phyloP scores from a whole-genome alignment of 495 filamentous ascomycete species.

The Polyplosphaeria fusca region DNA sequence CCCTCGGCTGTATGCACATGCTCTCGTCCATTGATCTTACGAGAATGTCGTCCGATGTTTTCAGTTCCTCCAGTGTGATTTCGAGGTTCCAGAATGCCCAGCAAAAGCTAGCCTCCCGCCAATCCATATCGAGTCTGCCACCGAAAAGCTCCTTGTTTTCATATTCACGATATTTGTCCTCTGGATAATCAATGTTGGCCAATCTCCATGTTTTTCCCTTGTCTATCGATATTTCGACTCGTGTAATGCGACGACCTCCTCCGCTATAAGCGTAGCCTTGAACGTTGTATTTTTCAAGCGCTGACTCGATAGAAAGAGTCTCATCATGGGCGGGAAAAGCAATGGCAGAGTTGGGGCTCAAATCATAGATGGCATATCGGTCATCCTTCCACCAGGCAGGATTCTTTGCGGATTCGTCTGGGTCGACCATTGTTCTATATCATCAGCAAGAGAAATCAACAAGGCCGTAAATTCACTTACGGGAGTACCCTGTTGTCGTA shows the following conservation, averaged over 20 bases:
- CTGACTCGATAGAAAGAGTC: constrained; percentile 52
- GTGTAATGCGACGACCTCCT: constrained; percentile 78
- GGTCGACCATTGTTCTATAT: constrained; percentile 68
- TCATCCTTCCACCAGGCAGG: constrained; percentile 86
- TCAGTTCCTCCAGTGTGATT: constrained; percentile 62
- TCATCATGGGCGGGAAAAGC: constrained; percentile 84
- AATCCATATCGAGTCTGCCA: constrained; percentile 75
- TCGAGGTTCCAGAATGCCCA: constrained; percentile 92
- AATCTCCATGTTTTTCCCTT: constrained; percentile 79
- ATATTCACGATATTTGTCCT: constrained; percentile 77
- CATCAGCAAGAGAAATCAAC: constrained; percentile 7
- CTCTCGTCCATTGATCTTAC: constrained; percentile 91
- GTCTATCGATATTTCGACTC: constrained; percentile 83
- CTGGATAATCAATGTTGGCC: constrained; percentile 77
- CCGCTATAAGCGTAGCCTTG: constrained; percentile 89
- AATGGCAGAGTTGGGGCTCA: constrained; percentile 82
- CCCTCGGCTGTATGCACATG: constrained; percentile 80
- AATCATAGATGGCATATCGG: constrained; percentile 90
- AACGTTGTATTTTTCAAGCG: constrained; percentile 56
- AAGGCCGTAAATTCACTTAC: no score
- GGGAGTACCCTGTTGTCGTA: constrained; percentile 92
- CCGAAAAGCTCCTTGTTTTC: constrained; percentile 68
- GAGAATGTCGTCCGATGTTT: constrained; percentile 66
- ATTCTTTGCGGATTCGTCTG: constrained; percentile 73
- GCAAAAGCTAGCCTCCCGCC: constrained; percentile 79